Conservation (phyloP, 2,329 filamentous ascomycete genomes). For the Trichoderma polysporum region DNA sequence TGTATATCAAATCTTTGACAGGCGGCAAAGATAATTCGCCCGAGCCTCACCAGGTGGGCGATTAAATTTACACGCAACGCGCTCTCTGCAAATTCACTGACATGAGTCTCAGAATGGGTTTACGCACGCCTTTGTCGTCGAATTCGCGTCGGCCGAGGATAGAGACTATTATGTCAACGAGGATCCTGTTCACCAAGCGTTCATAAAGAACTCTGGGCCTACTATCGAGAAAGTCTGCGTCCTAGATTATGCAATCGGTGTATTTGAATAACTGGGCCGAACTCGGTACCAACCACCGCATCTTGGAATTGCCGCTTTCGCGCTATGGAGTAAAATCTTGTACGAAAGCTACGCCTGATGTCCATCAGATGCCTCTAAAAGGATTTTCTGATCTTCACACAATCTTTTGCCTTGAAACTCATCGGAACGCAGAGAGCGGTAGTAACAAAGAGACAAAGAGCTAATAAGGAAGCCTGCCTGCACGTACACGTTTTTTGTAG, state of each 20-base stretch:
- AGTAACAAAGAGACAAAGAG: too few species aligned
- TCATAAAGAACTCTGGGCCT: background rate
- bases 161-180: constrained; percentile 1
- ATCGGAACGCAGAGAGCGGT: too few species aligned
- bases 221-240: background rate
- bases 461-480: too few species aligned
- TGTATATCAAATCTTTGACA: constrained; percentile 58
- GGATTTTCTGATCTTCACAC: too few species aligned
- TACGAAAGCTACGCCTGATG: too few species aligned
- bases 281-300: too few species aligned
- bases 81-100: background rate
- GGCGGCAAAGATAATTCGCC: constrained; percentile 63
- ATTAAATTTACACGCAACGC: background rate
- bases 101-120: background rate
- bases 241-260: background rate
- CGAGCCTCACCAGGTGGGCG: constrained; percentile 38
- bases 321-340: too few species aligned
- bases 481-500: too few species aligned
- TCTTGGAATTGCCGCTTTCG: too few species aligned
- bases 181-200: constrained; percentile 1
- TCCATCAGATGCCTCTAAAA: too few species aligned
- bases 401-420: too few species aligned
- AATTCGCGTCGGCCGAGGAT: constrained; percentile 3
- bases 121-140: background rate
- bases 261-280: background rate